Percentiles rank a stretch among this genome's conserved stretches.
These are phyloP conservation scores for Gloeopeniophorella convolvens DNA, from an alignment of 768 basidiomycete genomes.

Conservation along the genomic window DNA sequence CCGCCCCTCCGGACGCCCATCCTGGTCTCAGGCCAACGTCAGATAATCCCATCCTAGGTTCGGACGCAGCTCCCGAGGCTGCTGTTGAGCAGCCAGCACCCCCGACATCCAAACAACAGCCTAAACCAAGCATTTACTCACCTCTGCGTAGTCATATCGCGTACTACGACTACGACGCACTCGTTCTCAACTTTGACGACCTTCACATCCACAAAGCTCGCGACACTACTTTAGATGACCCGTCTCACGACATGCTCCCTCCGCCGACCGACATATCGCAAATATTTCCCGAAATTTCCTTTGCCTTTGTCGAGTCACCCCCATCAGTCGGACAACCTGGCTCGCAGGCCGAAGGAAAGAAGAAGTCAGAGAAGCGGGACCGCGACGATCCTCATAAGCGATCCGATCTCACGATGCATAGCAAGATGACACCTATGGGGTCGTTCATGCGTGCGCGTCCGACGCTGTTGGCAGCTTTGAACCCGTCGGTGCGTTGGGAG, in stretches of 20 bases:
- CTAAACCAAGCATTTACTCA: conserved; percentile 40
- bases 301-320: conserved; percentile 45
- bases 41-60: conserved; percentile 11
- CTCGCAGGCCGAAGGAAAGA: conserved; percentile 27
- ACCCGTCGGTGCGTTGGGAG: conserved; percentile 72
- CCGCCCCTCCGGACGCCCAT: background rate
- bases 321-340: background rate
- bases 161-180: conserved; percentile 34
- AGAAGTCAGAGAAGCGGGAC: conserved; percentile 40
- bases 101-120: conserved; percentile 26
- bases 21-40: conserved; percentile 16
- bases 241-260: conserved; percentile 23
- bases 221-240: background rate
- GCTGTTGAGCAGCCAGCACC: conserved; percentile 5
- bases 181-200: conserved; percentile 51
- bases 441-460: conserved; percentile 78
- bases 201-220: conserved; percentile 27
- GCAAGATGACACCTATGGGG: conserved; percentile 68
- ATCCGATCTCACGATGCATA: conserved; percentile 70
- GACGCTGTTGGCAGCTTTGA: conserved; percentile 75
- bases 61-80: background rate
- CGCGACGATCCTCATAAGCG: conserved; percentile 70
- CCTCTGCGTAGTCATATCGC: conserved; percentile 56
- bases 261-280: conserved; percentile 47
- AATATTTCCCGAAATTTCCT: conserved; percentile 81